These are phyloP conservation scores for Cutaneotrichosporon daszewskae DNA, from an alignment of 1,284 basidiomycete species.

Conservation along the genomic window DNA sequence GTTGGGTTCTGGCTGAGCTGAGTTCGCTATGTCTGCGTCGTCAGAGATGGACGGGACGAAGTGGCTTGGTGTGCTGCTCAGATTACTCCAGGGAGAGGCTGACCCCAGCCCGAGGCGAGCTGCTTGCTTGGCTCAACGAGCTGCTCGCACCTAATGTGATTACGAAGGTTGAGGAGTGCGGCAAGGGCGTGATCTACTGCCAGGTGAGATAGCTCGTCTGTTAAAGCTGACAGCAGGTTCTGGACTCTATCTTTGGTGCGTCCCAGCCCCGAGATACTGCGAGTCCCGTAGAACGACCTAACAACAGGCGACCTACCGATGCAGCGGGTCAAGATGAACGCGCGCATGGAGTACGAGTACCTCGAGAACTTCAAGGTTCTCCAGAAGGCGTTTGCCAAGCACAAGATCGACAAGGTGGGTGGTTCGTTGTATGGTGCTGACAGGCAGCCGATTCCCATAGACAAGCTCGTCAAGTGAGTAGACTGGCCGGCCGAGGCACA, in stretches of 20 bases:
- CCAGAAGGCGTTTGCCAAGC: constrained; percentile 77
- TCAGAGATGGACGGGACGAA: too few relatives aligned
- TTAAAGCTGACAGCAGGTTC: constrained; percentile 50
- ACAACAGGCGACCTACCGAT: constrained; percentile 73
- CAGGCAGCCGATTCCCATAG: constrained; percentile 83
- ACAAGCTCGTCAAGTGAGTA: constrained; percentile 70
- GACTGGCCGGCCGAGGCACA: not conserved
- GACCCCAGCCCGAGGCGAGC: constrained; percentile 62
- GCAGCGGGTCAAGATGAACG: constrained; percentile 82
- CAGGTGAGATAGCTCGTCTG: constrained; percentile 49
- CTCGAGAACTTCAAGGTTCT: constrained; percentile 92
- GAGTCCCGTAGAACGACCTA: not conserved
- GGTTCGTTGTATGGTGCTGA: not conserved
- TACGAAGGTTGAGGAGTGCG: constrained; percentile 92
- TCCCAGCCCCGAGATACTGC: not conserved
- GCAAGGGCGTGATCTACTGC: constrained; percentile 81
- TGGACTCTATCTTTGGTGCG: constrained; percentile 87
- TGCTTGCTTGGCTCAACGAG: constrained; percentile 90
- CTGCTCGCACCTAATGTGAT: constrained; percentile 67
- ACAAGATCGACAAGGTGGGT: constrained; percentile 87
- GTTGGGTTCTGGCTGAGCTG: not conserved
- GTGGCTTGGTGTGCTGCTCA: too few relatives aligned
- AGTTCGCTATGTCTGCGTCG: not conserved
- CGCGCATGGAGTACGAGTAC: constrained; percentile 93
- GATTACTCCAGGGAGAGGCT: too few relatives aligned